phyloP scores from a whole-genome alignment of 345 rosid genomes.

The Raphanus sativus region DNA sequence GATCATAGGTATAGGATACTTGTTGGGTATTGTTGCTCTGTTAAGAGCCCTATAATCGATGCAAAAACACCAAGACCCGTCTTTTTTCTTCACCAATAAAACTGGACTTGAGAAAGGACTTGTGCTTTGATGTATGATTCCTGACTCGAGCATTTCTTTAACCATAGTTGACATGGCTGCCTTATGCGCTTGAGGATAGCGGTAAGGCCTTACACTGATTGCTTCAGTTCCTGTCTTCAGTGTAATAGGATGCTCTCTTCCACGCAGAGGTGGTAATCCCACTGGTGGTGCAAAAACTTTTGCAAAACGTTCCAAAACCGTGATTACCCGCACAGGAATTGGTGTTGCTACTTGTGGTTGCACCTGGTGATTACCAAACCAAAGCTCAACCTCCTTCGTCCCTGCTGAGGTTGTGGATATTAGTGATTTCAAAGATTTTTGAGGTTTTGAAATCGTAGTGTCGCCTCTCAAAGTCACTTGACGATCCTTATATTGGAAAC shows the following conservation, averaged over 20 bases:
- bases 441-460: too few relatives aligned
- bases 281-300: background rate
- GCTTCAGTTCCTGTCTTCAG: background rate
- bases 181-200: background rate
- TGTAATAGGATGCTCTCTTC: background rate
- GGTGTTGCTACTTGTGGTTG: background rate
- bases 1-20: too few relatives aligned
- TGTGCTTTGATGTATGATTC: too few relatives aligned
- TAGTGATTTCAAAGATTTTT: background rate
- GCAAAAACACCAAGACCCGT: too few relatives aligned
- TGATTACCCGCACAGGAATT: too few relatives aligned
- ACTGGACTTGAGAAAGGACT: too few relatives aligned
- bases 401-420: background rate
- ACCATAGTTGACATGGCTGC: background rate
- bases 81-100: too few relatives aligned
- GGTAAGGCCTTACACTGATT: background rate
- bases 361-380: background rate
- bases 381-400: background rate
- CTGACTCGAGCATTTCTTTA: background rate
- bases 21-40: too few relatives aligned
- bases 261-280: background rate
- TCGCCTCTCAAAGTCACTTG: background rate
- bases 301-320: too few relatives aligned
- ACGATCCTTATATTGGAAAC: background rate
- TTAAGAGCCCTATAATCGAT: too few relatives aligned